phyloP scores from a whole-genome alignment of 306 rosid species.

The Hippophae gyantsensis region DNA sequence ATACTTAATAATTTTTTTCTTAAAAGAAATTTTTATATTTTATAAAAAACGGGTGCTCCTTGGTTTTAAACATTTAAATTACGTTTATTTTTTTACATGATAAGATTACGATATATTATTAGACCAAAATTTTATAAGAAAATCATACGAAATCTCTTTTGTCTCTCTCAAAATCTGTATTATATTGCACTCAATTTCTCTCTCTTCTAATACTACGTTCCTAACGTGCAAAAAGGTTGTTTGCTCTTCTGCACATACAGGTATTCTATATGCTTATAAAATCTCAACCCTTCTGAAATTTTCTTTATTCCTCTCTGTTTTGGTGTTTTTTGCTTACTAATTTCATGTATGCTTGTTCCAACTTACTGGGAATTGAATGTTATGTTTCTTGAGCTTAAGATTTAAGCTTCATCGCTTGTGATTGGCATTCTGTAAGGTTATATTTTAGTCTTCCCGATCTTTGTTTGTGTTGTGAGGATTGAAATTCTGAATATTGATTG shows the following conservation, averaged over 20 bases:
- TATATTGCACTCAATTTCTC: not conserved
- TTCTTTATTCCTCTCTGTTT: not conserved
- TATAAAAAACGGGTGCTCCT: too few relatives aligned
- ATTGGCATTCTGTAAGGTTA: conserved; percentile 12
- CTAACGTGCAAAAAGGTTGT: not conserved
- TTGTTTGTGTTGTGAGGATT: conserved; percentile 3
- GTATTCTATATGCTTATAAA: not conserved
- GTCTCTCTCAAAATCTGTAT: not conserved
- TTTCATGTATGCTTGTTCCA: not conserved
- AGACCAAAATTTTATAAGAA: too few relatives aligned
- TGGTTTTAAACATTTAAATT: too few relatives aligned
- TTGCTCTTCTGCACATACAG: not conserved
- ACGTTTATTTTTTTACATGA: too few relatives aligned
- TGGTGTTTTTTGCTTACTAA: not conserved
- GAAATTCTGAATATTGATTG: conserved; percentile 24
- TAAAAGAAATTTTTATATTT: too few relatives aligned
- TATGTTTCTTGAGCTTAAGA: too few relatives aligned
- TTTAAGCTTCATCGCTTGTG: conserved; percentile 12
- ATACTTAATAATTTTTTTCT: too few relatives aligned
- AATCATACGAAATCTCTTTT: too few relatives aligned
- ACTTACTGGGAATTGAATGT: not conserved
- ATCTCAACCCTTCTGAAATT: not conserved
- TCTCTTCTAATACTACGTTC: not conserved
- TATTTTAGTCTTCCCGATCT: not conserved
- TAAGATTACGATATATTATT: too few relatives aligned